phyloP scores from a whole-genome alignment of 2,329 filamentous ascomycete genomes.

The Cladorrhinum sp. region DNA sequence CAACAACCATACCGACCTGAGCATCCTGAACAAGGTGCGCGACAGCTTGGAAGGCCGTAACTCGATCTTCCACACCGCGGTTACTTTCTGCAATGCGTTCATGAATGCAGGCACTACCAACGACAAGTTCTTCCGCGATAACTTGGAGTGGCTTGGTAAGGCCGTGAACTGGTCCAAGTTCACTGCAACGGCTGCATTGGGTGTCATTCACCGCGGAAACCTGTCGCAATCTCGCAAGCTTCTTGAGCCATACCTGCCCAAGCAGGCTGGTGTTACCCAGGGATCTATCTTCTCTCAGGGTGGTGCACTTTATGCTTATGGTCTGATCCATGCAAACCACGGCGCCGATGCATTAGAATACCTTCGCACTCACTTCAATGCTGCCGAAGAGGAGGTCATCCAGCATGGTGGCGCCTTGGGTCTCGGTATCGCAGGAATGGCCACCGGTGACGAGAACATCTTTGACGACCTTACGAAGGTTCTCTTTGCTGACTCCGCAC shows the following conservation, averaged over 20 bases:
- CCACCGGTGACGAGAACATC: slow-evolving; percentile 83
- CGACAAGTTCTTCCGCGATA: slow-evolving; percentile 97
- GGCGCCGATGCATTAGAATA: slow-evolving; percentile 85
- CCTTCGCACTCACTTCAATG: slow-evolving; percentile 69
- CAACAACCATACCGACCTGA: slow-evolving; percentile 89
- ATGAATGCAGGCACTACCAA: slow-evolving; percentile 99
- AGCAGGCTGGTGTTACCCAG: slow-evolving; percentile 66
- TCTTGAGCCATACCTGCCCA: slow-evolving; percentile 89
- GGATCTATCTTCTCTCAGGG: slow-evolving; percentile 95
- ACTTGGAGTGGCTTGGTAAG: slow-evolving; percentile 96
- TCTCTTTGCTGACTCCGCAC: slow-evolving; percentile 87
- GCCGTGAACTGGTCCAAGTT: slow-evolving; percentile 99
- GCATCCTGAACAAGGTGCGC: slow-evolving; percentile 91
- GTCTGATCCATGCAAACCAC: slow-evolving; percentile 95
- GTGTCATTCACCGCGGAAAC: slow-evolving; percentile 95
- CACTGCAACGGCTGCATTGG: slow-evolving; percentile 90
- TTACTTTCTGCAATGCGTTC: slow-evolving; percentile 96
- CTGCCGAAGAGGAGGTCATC: slow-evolving; percentile 84
- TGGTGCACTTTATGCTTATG: slow-evolving; percentile 91
- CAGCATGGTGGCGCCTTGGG: slow-evolving; percentile 95
- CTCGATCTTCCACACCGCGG: slow-evolving; percentile 96
- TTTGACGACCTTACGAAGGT: slow-evolving; percentile 89
- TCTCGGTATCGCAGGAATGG: slow-evolving; percentile 96
- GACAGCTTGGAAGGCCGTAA: slow-evolving; percentile 94
- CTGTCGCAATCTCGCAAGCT: slow-evolving; percentile 89